Percentiles rank a stretch among this genome's conserved stretches.
Conservation (phyloP, 1,284 basidiomycete genomes). For the Rhizoctonia solani region DNA sequence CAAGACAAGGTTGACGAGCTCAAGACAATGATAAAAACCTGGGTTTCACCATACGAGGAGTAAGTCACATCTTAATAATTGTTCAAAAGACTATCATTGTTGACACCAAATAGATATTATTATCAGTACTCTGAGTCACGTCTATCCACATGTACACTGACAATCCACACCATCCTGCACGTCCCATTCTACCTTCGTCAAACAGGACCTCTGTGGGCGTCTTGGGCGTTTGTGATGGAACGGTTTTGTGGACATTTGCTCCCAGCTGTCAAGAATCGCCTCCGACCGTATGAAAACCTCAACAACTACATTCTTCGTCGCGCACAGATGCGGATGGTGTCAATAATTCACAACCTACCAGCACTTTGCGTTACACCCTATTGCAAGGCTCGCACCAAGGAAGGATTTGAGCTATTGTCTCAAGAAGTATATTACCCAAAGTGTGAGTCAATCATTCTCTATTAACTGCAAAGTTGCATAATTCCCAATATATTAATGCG, state of each 20-base stretch:
- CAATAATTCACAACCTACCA: not conserved
- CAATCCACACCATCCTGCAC: too few relatives aligned
- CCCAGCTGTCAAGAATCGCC: slow-evolving; percentile 4
- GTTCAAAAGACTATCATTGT: too few relatives aligned
- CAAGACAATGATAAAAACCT: too few relatives aligned
- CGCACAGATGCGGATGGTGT: slow-evolving; percentile 1
- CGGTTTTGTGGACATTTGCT: not conserved
- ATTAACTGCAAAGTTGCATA: not conserved
- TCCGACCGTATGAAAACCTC: not conserved
- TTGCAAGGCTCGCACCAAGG: not conserved
- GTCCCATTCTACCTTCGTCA: too few relatives aligned
- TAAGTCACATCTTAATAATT: too few relatives aligned
- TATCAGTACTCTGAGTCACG: too few relatives aligned
- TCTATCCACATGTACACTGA: too few relatives aligned
- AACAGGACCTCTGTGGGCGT: slow-evolving; percentile 5
- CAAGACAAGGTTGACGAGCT: too few relatives aligned
- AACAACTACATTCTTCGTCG: not conserved
- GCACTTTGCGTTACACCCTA: not conserved
- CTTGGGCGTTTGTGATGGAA: slow-evolving; percentile 7
- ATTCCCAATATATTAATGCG: too few relatives aligned
- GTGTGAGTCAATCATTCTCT: not conserved
- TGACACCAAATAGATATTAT: too few relatives aligned
- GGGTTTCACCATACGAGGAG: too few relatives aligned
- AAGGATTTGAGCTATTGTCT: not conserved
- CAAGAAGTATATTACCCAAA: not conserved